Percentiles rank a stretch among this genome's conserved stretches.
Evolutionary conservation across 2,329 filamentous ascomycete species (phyloP).

Genomic region (Ascochyta pisi): DNA sequence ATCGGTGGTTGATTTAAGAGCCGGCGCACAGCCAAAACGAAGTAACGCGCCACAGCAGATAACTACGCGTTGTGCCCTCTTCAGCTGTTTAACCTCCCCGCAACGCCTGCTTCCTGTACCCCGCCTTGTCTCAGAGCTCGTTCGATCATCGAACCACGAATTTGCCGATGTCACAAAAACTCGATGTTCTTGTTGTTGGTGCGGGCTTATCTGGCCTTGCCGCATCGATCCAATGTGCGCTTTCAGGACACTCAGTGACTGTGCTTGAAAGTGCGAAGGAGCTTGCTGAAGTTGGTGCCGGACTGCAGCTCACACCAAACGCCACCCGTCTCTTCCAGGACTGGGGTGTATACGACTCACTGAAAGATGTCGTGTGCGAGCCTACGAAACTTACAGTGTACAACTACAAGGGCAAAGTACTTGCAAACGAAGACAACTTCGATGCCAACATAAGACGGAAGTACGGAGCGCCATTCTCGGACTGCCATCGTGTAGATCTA

Average conservation of each 20-base stretch:
- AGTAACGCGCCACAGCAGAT: slow-evolving; percentile 6
- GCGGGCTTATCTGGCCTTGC: slow-evolving; percentile 54
- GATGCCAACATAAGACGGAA: slow-evolving; percentile 59
- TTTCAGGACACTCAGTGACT: slow-evolving; percentile 50
- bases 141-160: not conserved
- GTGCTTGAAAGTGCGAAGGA: slow-evolving; percentile 52
- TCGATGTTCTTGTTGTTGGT: slow-evolving; percentile 43
- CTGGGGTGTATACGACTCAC: slow-evolving; percentile 57
- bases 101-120: not conserved
- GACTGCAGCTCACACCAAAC: slow-evolving; percentile 48
- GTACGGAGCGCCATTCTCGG: slow-evolving; percentile 65
- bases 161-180: slow-evolving; percentile 18
- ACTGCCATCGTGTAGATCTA: slow-evolving; percentile 68
- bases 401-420: slow-evolving; percentile 58
- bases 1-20: slow-evolving; percentile 19
- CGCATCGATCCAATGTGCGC: slow-evolving; percentile 52
- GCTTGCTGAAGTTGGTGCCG: slow-evolving; percentile 52
- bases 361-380: slow-evolving; percentile 49
- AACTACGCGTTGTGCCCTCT: not conserved
- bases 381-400: slow-evolving; percentile 61
- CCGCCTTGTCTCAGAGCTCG: not conserved
- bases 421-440: slow-evolving; percentile 62
- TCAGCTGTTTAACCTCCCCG: not conserved
- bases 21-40: slow-evolving; percentile 8
- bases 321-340: slow-evolving; percentile 58